Evolutionary conservation across 371 early-diverging fungal genomes (phyloP).

Genomic region (Mucor lusitanicus): DNA sequence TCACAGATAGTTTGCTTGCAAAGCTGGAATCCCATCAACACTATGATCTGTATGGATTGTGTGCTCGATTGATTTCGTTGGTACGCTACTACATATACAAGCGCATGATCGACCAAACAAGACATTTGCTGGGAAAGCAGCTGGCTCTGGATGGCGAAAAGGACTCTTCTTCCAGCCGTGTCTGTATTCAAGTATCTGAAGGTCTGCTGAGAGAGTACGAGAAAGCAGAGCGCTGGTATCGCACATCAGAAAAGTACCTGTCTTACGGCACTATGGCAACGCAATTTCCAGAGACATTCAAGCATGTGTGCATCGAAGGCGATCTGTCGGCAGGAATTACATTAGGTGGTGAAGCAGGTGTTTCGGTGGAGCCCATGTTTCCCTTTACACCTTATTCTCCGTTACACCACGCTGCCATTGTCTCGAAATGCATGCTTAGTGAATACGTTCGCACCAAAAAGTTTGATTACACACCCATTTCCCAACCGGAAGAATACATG

Average conservation of each 20-base stretch:
- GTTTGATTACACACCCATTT: conserved; percentile 25
- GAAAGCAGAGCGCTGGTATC: conserved; percentile 23
- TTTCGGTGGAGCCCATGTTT: conserved; percentile 30
- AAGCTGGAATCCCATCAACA: conserved; percentile 20
- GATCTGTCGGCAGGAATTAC: conserved; percentile 34
- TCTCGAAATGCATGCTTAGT: conserved; percentile 32
- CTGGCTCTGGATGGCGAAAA: neutral
- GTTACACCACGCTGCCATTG: conserved; percentile 46
- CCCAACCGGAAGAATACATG: conserved; percentile 33
- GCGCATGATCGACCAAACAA: conserved; percentile 12
- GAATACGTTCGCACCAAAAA: conserved; percentile 28
- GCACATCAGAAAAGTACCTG: conserved; percentile 32
- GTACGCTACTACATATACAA: conserved; percentile 32
- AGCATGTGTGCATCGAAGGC: conserved; percentile 29
- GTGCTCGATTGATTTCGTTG: conserved; percentile 24
- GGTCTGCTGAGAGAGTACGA: conserved; percentile 24
- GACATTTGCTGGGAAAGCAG: neutral
- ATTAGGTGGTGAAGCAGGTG: conserved; percentile 46
- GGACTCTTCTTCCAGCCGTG: neutral
- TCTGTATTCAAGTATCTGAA: conserved; percentile 9
- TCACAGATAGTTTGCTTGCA: conserved; percentile 22
- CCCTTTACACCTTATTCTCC: conserved; percentile 34
- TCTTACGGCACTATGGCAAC: conserved; percentile 15
- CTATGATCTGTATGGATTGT: conserved; percentile 25
- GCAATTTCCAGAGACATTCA: conserved; percentile 29